These are phyloP conservation scores for Luvunga scandens DNA, from an alignment of 345 rosid species.

Conservation along the genomic window DNA sequence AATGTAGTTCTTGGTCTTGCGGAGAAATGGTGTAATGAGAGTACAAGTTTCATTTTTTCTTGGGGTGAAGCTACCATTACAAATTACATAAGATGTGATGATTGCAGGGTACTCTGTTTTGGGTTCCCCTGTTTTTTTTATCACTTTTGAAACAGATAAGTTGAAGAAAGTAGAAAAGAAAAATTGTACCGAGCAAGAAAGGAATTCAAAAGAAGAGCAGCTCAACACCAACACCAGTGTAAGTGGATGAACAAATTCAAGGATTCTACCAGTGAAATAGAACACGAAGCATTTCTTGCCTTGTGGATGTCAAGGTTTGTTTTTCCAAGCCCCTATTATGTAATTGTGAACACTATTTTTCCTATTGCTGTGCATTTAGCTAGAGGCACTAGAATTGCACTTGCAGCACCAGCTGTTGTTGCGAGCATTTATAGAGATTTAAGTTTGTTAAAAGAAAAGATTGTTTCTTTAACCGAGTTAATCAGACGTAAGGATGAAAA, in stretches of 20 bases:
- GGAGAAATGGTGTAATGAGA: constrained; percentile 46
- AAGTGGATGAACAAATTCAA: constrained; percentile 27
- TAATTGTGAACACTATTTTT: neutral
- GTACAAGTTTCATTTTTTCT: constrained; percentile 39
- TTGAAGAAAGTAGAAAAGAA: constrained; percentile 14
- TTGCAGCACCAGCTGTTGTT: constrained; percentile 43
- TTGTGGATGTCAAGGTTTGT: constrained; percentile 35
- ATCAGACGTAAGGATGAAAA: neutral
- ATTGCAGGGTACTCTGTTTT: constrained; percentile 38
- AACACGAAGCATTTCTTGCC: constrained; percentile 47
- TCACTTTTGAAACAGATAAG: constrained; percentile 16
- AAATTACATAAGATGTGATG: constrained; percentile 32
- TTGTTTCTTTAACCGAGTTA: constrained; percentile 2
- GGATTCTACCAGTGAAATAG: constrained; percentile 23
- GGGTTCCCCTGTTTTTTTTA: constrained; percentile 37
- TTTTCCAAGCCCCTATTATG: neutral
- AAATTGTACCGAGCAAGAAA: constrained; percentile 10
- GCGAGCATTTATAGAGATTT: constrained; percentile 40
- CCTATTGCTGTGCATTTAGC: constrained; percentile 37
- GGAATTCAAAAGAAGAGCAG: neutral
- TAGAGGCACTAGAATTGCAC: constrained; percentile 36
- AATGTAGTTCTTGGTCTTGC: constrained; percentile 36
- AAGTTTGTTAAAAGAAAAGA: constrained; percentile 19
- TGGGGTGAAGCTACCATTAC: constrained; percentile 64
- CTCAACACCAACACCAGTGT: neutral